These are phyloP conservation scores for Epichloe festucae DNA, from an alignment of 2,329 filamentous ascomycete genomes.

Conservation along the genomic window DNA sequence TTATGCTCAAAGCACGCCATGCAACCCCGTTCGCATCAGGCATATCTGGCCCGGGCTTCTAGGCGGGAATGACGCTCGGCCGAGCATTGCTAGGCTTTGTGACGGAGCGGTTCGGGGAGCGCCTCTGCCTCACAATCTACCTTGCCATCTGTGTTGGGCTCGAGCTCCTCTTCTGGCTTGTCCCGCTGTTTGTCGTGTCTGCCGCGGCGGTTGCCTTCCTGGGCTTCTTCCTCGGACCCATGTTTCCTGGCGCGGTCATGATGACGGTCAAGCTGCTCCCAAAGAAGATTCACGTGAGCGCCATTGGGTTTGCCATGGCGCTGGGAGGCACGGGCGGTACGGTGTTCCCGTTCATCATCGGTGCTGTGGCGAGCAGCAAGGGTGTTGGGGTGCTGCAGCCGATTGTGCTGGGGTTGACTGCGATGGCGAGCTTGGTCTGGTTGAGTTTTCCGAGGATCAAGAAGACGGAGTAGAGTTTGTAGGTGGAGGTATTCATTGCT, in stretches of 20 bases:
- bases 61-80: conserved; percentile 64
- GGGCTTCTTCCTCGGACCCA: conserved; percentile 62
- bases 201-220: conserved; percentile 53
- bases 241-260: conserved; percentile 62
- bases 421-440: not conserved
- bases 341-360: conserved; percentile 42
- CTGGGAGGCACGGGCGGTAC: conserved; percentile 59
- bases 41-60: conserved; percentile 62
- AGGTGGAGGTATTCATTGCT: too few species aligned
- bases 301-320: conserved; percentile 62
- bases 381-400: conserved; percentile 37
- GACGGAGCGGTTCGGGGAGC: conserved; percentile 58
- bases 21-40: conserved; percentile 56
- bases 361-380: conserved; percentile 43
- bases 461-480: not conserved
- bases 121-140: conserved; percentile 45
- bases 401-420: conserved; percentile 25
- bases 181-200: conserved; percentile 47
- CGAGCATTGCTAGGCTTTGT: conserved; percentile 56
- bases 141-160: conserved; percentile 45
- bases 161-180: conserved; percentile 42
- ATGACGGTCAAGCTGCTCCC: conserved; percentile 59
- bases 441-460: not conserved
- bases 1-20: conserved; percentile 61
- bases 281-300: conserved; percentile 53